phyloP scores from a whole-genome alignment of 176 grass and related monocot species.

The Triticum aestivum region IWGSC_CS_RefSeq_v2.1 NC_057812.1:190057466-190057965 shows the following conservation, averaged over 20 bases:
- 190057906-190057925: background rate
- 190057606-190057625: constrained; percentile 35
- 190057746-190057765: constrained; percentile 18
- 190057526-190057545: constrained; percentile 39
- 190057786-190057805: constrained; percentile 19
- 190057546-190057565: constrained; percentile 36
- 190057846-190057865: constrained; percentile 19
- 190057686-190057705: constrained; percentile 38
- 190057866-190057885: background rate
- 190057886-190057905: background rate
- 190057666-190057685: constrained; percentile 38
- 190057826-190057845: constrained; percentile 6
- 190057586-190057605: constrained; percentile 43
- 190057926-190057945: background rate
- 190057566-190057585: constrained; percentile 41
- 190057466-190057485: constrained; percentile 23
- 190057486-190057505: constrained; percentile 50
- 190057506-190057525: constrained; percentile 41
- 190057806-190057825: constrained; percentile 13
- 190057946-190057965: constrained; percentile 9
- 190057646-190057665: constrained; percentile 47
- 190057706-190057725: constrained; percentile 48
- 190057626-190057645: constrained; percentile 41
- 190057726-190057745: constrained; percentile 29
- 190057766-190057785: constrained; percentile 21